Base-by-base conservation (phyloP, 2,329 filamentous ascomycete genomes). In the Tolypocladium paradoxum region DNA sequence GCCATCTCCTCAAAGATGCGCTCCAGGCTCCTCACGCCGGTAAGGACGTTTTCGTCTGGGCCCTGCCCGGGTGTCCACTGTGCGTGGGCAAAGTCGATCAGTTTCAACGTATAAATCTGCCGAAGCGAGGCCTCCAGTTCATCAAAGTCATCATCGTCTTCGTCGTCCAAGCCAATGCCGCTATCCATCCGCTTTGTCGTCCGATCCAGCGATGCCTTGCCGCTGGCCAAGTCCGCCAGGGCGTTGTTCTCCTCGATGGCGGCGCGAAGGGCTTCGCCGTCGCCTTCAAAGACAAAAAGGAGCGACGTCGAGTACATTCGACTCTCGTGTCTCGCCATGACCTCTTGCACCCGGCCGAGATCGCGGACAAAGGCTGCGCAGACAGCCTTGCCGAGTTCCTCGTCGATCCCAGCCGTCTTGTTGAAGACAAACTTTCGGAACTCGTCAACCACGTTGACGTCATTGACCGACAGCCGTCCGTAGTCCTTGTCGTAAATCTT, bases 71-170 rank as follows among this genome's bases (percentile, higher is more conserved):
- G 87, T 1, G 83, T 86, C 84, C 87, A 97, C 49, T 76, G 73
- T 12, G 93, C 93, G 69, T 99, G 93, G 1, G 93, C 93, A 76
- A 99, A 99, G 68, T 99, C 93, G 61, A 99, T 99, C 57, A 99
- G 77, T 65, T 92, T 93, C 49, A 96, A 76, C 14, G 83, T 79
- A 62, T 86, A 89, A 45, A 95, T 81, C 61, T 84, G 84, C 0
- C 86, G 86, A 12, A 73, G 56, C 18, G 47, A 76, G 2, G 74
- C 74, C 1, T 73, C 68, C 1, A 68, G 65, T 0, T 71, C 69
- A 38, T 68, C 67, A 14, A 81, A 76, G 2, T 84, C 80, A 4
- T 76, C 76, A 2, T 77, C 65, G 27, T 69, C 70, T 29, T 71
- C 67, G 36, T 74, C 72, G 54, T 70, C 71, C 59, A 79, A 65